Percentiles rank a stretch among this genome's conserved stretches.
These are phyloP conservation scores for Globisporangium ultimum DNA, from an alignment of 352 stramenopile species.

Conservation along the genomic window DNA sequence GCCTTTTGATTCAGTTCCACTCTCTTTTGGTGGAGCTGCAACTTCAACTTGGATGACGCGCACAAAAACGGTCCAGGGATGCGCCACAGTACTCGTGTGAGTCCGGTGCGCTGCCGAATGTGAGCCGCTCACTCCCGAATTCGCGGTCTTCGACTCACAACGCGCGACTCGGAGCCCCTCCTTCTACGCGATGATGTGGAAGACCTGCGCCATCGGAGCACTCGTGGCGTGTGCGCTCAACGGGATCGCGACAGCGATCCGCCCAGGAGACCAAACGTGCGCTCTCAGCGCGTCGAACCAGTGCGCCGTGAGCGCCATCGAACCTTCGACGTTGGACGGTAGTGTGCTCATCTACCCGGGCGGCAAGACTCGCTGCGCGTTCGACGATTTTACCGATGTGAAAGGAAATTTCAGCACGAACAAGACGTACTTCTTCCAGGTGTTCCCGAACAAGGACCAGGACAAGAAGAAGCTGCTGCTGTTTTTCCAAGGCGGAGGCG, in stretches of 20 bases:
- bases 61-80: not conserved
- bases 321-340: conserved; percentile 18
- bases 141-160: conserved; percentile 14
- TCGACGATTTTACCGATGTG: conserved; percentile 15
- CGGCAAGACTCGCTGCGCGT: conserved; percentile 21
- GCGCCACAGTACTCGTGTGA: not conserved
- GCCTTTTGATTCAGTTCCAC: not conserved
- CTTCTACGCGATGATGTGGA: conserved; percentile 11
- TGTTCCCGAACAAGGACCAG: conserved; percentile 50
- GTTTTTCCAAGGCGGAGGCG: conserved; percentile 70
- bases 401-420: conserved; percentile 24
- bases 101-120: not conserved
- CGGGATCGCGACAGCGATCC: not conserved
- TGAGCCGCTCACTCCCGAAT: conserved; percentile 18
- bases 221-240: conserved; percentile 8
- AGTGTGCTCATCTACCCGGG: conserved; percentile 30
- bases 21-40: conserved; percentile 1
- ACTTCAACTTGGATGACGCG: conserved; percentile 4
- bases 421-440: conserved; percentile 70
- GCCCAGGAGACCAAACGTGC: conserved; percentile 24
- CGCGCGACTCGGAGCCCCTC: not conserved
- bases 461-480: conserved; percentile 67
- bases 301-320: conserved; percentile 25
- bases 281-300: conserved; percentile 20
- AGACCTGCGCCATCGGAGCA: not conserved